phyloP scores from a whole-genome alignment of 768 basidiomycete species.

The Calocera viscosa region DNA sequence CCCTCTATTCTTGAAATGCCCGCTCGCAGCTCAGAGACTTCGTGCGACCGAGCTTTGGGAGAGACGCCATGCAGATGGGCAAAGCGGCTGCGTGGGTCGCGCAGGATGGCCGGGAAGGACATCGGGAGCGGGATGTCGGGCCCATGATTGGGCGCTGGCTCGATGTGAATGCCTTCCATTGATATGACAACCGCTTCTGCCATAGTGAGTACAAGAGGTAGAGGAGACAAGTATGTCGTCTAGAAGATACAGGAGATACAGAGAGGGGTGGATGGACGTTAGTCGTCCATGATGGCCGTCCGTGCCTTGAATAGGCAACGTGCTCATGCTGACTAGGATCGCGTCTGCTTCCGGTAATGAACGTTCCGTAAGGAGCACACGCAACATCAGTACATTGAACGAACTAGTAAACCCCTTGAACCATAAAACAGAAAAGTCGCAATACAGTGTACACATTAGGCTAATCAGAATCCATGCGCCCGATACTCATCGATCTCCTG shows the following conservation, averaged over 20 bases:
- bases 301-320: not conserved
- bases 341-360: not conserved
- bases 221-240: not conserved
- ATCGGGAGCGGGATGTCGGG: constrained; percentile 34
- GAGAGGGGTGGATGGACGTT: not conserved
- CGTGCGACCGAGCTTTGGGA: constrained; percentile 13
- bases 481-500: not conserved
- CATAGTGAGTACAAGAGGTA: not conserved
- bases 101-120: constrained; percentile 60
- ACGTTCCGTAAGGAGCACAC: not conserved
- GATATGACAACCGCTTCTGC: not conserved
- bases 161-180: not conserved
- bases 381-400: not conserved
- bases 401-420: not conserved
- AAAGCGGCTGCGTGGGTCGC: constrained; percentile 32
- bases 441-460: not conserved
- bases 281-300: not conserved
- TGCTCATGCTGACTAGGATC: not conserved
- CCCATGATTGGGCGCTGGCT: not conserved
- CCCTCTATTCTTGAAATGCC: constrained; percentile 23
- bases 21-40: constrained; percentile 20
- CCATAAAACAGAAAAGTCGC: too few species aligned
- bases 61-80: constrained; percentile 8
- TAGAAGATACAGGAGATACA: not conserved
- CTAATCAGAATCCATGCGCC: not conserved